Base-by-base conservation (phyloP, 257 asterid species). In the Phtheirospermum japonicum region DNA sequence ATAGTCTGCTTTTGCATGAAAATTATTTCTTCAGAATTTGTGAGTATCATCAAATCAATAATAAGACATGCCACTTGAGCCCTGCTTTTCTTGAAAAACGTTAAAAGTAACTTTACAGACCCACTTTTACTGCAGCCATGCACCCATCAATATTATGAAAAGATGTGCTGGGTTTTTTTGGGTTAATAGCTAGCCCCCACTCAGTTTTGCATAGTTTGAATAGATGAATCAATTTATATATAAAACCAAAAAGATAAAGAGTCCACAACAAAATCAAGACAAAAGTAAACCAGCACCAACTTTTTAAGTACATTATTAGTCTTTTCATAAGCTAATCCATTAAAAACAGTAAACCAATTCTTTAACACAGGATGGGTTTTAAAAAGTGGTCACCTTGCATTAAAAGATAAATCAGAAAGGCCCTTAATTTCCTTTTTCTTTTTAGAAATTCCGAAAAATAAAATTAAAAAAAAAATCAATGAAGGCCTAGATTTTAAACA, bases 111-210 rank as follows among this genome's bases (percentile, higher is more conserved):
- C 69, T 75, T 71, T 76, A 19, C 70, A 70, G 78, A 55, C 60
- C 57, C 67, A 69, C 42, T 36, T 36, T 23, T 23, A 36, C 42
- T 36, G 42, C 61, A 64, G 70, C 72, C 73, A 76, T 74, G 80
- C 80, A 71, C 51, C 55, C 59, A 67, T 66, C 82, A 61, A 69
- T 59, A 39, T 59, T 62, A 69, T 76, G 64, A 72, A 83, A 77
- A 81, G 80, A 42, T 65, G 72, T 69, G 71, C 54, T 14, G 28
- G 16, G n/a, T n/a, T n/a, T n/a, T n/a, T 17, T 36, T 36, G 42
- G 10, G 1, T 36, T 6, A n/a, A n/a, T n/a, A n/a, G n/a, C 1
- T 6, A 36, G 42, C 8, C 8, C 42, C 8, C 42, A 6, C 11
- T 6, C 8, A 36, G 42, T 6, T 36, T 36, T 9, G 11, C 7